Conservation (phyloP, 495 filamentous ascomycete species). For the Amphirosellinia nigrospora region DNA sequence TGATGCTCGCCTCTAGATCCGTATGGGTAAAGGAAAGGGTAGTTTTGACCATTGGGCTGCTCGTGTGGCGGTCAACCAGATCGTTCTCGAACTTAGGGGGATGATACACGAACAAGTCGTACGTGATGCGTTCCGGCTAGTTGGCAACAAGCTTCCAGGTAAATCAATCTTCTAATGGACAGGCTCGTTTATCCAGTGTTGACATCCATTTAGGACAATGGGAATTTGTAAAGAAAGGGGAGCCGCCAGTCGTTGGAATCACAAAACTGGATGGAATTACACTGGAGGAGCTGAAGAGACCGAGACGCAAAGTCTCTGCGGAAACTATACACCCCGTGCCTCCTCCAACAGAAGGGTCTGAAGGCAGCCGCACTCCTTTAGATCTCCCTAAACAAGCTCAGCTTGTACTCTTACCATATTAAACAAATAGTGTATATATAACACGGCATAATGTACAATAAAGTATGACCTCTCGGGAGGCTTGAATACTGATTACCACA, state of each 20-base stretch:
- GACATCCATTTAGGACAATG: conserved; percentile 69
- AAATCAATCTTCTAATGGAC: conserved; percentile 38
- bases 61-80: conserved; percentile 82
- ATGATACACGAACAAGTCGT: conserved; percentile 93
- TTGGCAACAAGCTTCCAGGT: conserved; percentile 96
- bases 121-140: conserved; percentile 91
- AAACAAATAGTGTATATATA: conserved; percentile 14
- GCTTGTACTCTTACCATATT: background rate
- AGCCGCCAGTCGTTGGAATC: conserved; percentile 86
- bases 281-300: conserved; percentile 76
- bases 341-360: conserved; percentile 23
- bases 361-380: conserved; percentile 29
- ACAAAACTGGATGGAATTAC: conserved; percentile 92
- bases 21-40: conserved; percentile 99
- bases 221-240: conserved; percentile 94
- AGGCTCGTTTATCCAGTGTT: background rate
- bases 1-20: conserved; percentile 51
- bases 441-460: conserved; percentile 11
- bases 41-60: conserved; percentile 96
- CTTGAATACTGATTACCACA: background rate
- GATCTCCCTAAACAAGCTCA: conserved; percentile 27
- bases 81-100: conserved; percentile 92
- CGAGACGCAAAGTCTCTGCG: conserved; percentile 68
- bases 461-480: background rate
- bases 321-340: conserved; percentile 27